Evolutionary conservation across 805 yeast genomes (phyloP).

Genomic region (Yarrowia sp.): DNA sequence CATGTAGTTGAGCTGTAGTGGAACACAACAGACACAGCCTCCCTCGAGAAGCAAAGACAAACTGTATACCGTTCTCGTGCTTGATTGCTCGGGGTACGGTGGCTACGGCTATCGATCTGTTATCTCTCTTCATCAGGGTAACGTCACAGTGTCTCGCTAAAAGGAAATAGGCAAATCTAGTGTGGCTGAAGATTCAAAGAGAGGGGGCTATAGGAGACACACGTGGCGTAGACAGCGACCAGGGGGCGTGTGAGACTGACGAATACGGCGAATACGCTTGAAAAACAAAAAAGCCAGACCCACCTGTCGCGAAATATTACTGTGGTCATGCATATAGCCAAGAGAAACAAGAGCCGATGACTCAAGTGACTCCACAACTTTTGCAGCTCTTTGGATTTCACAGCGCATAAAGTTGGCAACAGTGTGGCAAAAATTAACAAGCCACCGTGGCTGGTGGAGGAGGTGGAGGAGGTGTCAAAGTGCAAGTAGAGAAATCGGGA

Average conservation of each 20-base stretch:
- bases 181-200: constrained; percentile 32
- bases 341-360: not conserved
- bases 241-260: not conserved
- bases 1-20: no score
- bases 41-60: no score
- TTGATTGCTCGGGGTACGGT: no score
- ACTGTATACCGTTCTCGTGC: no score
- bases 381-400: not conserved
- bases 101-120: constrained; percentile 24
- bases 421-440: constrained; percentile 18
- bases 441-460: constrained; percentile 28
- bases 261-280: no score
- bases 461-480: not conserved
- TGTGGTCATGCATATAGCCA: no score
- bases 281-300: no score
- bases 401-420: constrained; percentile 8
- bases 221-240: constrained; percentile 25
- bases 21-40: no score
- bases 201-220: constrained; percentile 3
- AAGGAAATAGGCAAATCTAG: constrained; percentile 10
- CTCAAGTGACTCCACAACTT: constrained; percentile 20
- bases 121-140: constrained; percentile 11
- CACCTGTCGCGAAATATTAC: no score
- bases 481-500: no score
- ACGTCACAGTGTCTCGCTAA: not conserved